phyloP scores from a whole-genome alignment of 495 filamentous ascomycete genomes.

The Penicillium coffeae region DNA sequence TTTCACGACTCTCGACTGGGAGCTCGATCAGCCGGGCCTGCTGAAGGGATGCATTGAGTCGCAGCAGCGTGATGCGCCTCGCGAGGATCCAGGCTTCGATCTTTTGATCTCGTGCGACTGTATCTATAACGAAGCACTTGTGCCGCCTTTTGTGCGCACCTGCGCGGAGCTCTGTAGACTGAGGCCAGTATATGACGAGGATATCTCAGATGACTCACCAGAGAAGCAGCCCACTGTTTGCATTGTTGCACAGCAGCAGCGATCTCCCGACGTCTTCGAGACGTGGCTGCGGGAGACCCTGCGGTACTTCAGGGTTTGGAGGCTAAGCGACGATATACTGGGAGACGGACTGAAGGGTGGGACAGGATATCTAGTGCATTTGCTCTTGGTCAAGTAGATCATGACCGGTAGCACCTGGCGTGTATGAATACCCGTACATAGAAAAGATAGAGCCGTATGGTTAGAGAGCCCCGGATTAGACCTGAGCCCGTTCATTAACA shows the following conservation, averaged over 20 bases:
- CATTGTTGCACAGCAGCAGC: constrained; percentile 80
- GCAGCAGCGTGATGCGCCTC: constrained; percentile 4
- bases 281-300: constrained; percentile 69
- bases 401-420: too few relatives aligned
- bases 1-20: constrained; percentile 46
- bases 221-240: constrained; percentile 52
- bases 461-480: neutral
- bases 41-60: constrained; percentile 27
- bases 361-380: constrained; percentile 43
- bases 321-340: constrained; percentile 62
- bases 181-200: constrained; percentile 26
- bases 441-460: too few relatives aligned
- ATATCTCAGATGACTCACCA: neutral
- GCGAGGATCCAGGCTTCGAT: constrained; percentile 45
- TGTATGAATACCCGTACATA: too few relatives aligned
- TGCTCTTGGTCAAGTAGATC: constrained; percentile 28
- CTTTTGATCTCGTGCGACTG: constrained; percentile 79
- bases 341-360: constrained; percentile 52
- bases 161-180: constrained; percentile 75
- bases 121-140: constrained; percentile 83
- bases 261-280: constrained; percentile 81
- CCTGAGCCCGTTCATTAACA: constrained; percentile 6
- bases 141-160: constrained; percentile 76
- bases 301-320: constrained; percentile 66
- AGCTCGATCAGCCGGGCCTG: constrained; percentile 31